Evolutionary conservation across 345 rosid species (phyloP).

Genomic region (Populus tremula): DNA sequence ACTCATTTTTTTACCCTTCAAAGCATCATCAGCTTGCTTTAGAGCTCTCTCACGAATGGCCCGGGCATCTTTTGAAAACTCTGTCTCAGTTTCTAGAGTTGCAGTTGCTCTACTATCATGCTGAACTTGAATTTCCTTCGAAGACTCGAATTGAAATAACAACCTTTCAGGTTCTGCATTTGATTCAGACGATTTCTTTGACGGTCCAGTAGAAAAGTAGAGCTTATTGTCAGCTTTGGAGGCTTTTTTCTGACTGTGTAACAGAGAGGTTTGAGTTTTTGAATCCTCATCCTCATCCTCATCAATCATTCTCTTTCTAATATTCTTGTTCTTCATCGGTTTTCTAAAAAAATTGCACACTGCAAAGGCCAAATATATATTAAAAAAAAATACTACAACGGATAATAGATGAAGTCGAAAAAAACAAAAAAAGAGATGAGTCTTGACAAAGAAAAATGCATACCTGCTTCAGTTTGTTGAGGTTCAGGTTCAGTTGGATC

Average conservation of each 20-base stretch:
- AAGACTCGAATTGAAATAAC: constrained; percentile 72
- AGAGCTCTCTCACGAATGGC: constrained; percentile 84
- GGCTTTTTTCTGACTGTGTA: constrained; percentile 50
- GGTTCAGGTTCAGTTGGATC: constrained; percentile 41
- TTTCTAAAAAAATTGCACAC: constrained; percentile 80
- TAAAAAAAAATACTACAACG: neutral
- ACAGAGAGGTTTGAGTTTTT: constrained; percentile 37
- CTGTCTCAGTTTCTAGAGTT: constrained; percentile 83
- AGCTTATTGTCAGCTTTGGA: constrained; percentile 56
- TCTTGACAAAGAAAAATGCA: neutral
- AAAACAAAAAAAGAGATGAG: neutral
- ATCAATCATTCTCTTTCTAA: constrained; percentile 57
- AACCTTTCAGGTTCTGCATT: constrained; percentile 33
- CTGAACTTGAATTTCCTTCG: constrained; percentile 83
- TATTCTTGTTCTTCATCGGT: constrained; percentile 66
- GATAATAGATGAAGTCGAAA: neutral
- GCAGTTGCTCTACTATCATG: constrained; percentile 81
- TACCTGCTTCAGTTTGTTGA: constrained; percentile 48
- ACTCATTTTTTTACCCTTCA: constrained; percentile 53
- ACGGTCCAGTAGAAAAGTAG: constrained; percentile 61
- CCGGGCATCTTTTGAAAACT: constrained; percentile 67
- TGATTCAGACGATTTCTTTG: constrained; percentile 40
- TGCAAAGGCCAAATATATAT: constrained; percentile 28
- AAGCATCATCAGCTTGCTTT: constrained; percentile 57
- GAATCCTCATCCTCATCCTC: constrained; percentile 52